These are phyloP conservation scores for Irpex sp. DNA, from an alignment of 1,284 basidiomycete species.

Conservation along the genomic window DNA sequence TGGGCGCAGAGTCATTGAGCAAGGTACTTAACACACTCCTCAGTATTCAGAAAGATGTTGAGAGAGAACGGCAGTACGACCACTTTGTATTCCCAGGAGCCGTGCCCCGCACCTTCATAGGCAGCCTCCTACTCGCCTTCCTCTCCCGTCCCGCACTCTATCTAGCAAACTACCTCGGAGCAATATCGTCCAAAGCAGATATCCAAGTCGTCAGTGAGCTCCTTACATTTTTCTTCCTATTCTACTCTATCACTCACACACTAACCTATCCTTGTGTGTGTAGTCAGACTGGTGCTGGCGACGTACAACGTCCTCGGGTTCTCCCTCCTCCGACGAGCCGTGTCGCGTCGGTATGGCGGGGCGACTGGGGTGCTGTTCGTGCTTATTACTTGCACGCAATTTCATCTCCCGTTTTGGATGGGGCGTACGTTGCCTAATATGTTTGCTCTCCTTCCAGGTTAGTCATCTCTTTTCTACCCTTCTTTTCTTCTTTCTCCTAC, in stretches of 20 bases:
- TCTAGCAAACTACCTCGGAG: conserved; percentile 35
- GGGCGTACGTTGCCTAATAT: conserved; percentile 93
- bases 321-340: conserved; percentile 58
- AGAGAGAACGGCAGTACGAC: conserved; percentile 63
- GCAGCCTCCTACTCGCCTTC: conserved; percentile 62
- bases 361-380: conserved; percentile 58
- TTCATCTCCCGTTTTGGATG: conserved; percentile 93
- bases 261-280: too few species aligned
- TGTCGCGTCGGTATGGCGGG: conserved; percentile 61
- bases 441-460: conserved; percentile 82
- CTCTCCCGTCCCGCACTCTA: conserved; percentile 42
- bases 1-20: conserved; percentile 37
- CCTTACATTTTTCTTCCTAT: too few species aligned
- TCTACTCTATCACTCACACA: background rate
- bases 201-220: conserved; percentile 61
- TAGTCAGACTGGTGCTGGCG: conserved; percentile 78
- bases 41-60: background rate
- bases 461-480: conserved; percentile 18
- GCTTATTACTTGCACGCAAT: conserved; percentile 76
- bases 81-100: conserved; percentile 88
- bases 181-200: conserved; percentile 51
- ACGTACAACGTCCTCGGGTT: conserved; percentile 65
- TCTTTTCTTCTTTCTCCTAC: background rate
- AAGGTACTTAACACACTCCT: conserved; percentile 41
- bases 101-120: conserved; percentile 86